Conservation (phyloP, 345 rosid genomes). For the Raphanus sativus region DNA sequence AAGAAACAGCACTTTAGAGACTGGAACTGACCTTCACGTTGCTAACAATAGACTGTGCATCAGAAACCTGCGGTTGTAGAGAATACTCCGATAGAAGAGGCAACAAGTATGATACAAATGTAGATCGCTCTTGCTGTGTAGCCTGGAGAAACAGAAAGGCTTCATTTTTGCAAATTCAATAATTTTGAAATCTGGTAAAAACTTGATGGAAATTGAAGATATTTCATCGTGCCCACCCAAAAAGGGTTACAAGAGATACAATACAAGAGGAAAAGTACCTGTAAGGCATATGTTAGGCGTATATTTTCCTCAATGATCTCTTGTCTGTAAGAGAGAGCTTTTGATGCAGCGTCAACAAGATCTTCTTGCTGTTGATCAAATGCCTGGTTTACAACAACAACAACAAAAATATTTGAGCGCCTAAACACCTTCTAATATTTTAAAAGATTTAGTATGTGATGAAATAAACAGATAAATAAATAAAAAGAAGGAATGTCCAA, state of each 20-base stretch:
- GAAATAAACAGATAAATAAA: background rate
- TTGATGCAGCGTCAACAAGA: background rate
- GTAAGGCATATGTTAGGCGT: background rate
- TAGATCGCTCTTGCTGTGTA: slow-evolving; percentile 87
- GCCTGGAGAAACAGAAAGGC: slow-evolving; percentile 52
- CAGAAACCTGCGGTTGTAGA: slow-evolving; percentile 79
- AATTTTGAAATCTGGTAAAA: background rate
- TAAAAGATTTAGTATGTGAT: background rate
- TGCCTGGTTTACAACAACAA: background rate
- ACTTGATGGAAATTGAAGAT: slow-evolving; percentile 4
- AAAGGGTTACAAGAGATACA: background rate
- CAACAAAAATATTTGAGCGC: background rate
- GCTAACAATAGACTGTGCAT: slow-evolving; percentile 93
- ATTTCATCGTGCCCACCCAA: background rate
- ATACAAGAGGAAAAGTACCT: background rate
- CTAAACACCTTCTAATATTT: background rate
- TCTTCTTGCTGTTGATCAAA: background rate
- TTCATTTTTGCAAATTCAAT: background rate
- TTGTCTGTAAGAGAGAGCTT: slow-evolving; percentile 2
- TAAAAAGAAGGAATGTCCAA: background rate
- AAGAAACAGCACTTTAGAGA: slow-evolving; percentile 41
- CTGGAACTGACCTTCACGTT: slow-evolving; percentile 72
- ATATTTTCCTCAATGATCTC: background rate
- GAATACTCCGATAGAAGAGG: slow-evolving; percentile 90
- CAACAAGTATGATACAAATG: slow-evolving; percentile 81